These are phyloP conservation scores for Pythium aphanidermatum DNA, from an alignment of 352 stramenopile species.

Conservation along the genomic window DNA sequence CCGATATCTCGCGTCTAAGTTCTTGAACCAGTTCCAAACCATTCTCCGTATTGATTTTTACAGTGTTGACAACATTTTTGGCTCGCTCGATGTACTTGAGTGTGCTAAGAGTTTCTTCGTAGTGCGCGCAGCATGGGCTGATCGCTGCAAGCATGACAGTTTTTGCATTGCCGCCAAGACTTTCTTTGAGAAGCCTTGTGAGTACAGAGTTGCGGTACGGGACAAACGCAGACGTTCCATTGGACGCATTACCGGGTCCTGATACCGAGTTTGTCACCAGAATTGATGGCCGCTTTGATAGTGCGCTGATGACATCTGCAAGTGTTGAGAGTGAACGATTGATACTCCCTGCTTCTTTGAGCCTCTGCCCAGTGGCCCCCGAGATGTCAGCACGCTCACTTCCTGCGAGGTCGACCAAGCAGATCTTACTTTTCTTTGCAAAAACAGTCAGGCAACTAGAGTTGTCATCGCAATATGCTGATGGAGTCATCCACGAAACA, in stretches of 20 bases:
- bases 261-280: background rate
- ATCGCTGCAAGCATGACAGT: slow-evolving; percentile 87
- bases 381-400: slow-evolving; percentile 58
- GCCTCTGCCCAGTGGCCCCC: slow-evolving; percentile 32
- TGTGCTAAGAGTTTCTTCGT: slow-evolving; percentile 84
- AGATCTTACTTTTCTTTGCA: slow-evolving; percentile 57
- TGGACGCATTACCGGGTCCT: slow-evolving; percentile 2
- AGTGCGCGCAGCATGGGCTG: slow-evolving; percentile 78
- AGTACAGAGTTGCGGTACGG: slow-evolving; percentile 89
- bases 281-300: slow-evolving; percentile 31
- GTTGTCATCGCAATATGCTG: background rate
- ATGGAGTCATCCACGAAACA: slow-evolving; percentile 12
- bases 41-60: slow-evolving; percentile 31
- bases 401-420: slow-evolving; percentile 62
- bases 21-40: slow-evolving; percentile 26
- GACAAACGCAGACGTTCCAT: slow-evolving; percentile 37
- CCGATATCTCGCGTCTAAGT: slow-evolving; percentile 28
- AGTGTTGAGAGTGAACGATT: slow-evolving; percentile 82
- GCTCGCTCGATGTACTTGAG: slow-evolving; percentile 74
- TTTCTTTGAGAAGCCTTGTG: slow-evolving; percentile 75
- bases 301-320: slow-evolving; percentile 75
- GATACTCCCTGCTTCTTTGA: slow-evolving; percentile 73
- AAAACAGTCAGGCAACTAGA: slow-evolving; percentile 6
- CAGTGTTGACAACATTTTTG: slow-evolving; percentile 42
- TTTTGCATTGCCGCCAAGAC: slow-evolving; percentile 72